phyloP scores from a whole-genome alignment of 441 rosid genomes.

The Flueggea neowawraea region DNA sequence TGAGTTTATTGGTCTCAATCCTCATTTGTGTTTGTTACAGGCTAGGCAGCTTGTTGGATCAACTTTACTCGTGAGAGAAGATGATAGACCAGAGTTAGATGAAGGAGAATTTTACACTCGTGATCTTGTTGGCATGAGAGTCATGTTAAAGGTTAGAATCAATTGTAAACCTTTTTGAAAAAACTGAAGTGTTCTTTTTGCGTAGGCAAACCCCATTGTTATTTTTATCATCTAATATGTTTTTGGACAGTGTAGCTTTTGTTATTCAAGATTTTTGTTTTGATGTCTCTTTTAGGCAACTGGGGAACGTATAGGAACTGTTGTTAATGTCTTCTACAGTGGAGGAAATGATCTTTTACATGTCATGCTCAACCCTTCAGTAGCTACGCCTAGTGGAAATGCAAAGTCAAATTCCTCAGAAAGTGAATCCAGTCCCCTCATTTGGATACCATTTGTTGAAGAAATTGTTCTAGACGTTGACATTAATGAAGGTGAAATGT shows the following conservation, averaged over 20 bases:
- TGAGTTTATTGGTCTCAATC: no score
- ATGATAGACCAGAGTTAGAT: slow-evolving; percentile 79
- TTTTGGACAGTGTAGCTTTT: no score
- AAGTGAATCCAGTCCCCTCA: slow-evolving; percentile 40
- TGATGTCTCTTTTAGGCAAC: slow-evolving; percentile 49
- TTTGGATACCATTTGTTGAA: slow-evolving; percentile 88
- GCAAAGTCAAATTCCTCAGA: slow-evolving; percentile 30
- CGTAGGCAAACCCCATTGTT: background rate
- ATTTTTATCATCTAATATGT: background rate
- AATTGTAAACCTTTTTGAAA: background rate
- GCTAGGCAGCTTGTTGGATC: slow-evolving; percentile 86
- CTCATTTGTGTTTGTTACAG: slow-evolving; percentile 28
- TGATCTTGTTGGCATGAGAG: slow-evolving; percentile 89
- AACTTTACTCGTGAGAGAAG: slow-evolving; percentile 70
- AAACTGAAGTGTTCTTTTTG: background rate
- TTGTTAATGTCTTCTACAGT: slow-evolving; percentile 66
- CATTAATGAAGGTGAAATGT: slow-evolving; percentile 65
- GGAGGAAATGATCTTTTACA: slow-evolving; percentile 85
- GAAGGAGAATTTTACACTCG: slow-evolving; percentile 79
- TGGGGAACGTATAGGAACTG: slow-evolving; percentile 74
- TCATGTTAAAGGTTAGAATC: slow-evolving; percentile 61
- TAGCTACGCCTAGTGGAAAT: slow-evolving; percentile 26
- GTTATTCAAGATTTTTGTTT: background rate
- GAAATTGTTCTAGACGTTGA: slow-evolving; percentile 92
- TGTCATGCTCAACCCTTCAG: slow-evolving; percentile 54